Base-by-base conservation (phyloP, 441 rosid genomes). In the Mallotus japonicus region DNA sequence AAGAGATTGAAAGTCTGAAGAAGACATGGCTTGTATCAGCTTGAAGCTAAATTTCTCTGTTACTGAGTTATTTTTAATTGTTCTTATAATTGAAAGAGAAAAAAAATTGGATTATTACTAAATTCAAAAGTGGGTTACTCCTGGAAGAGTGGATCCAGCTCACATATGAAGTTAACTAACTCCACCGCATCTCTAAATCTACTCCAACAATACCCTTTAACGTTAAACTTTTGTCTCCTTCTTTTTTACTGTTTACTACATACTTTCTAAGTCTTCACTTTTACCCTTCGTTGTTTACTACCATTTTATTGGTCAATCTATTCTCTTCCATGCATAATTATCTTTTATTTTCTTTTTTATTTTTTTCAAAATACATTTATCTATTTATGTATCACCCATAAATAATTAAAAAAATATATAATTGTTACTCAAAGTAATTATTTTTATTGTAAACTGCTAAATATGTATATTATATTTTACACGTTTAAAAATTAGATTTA, bases 141-240 rank as follows among this genome's bases (percentile, higher is more conserved):
- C 85, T 78, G 54, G 76, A 80, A 78, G 88, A 81, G 88, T 88
- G 97, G 94, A 90, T 94, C 92, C 96, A 94, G 92, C 97, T 89
- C 93, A 89, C 72, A 65, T 73, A 70, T 83, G 76, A 71, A 83
- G 78, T 83, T 85, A 81, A 83, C 90, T 75, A 83, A 83, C 90
- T 82, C 80, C 81, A 77, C 69, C 73, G 46, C 83, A 44, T 74
- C 56, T 37, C 73, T 19, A 58, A 65, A 77, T 70, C 82, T 74
- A 73, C 77, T 67, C 32, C 71, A 24, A 55, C 75, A 15, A 42
- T 9, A 40, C 44, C 24, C 51, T 20, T 10, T 46, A 57, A 71
- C 64, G 70, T 78, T 70, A 15, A 73, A 71, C 19, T 58, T 16
- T 44, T 57, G 47, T 69, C 54, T 51, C 44, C 4, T 69, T 49